Conservation (phyloP, 2,329 filamentous ascomycete genomes). For the Beauveria sp. region DNA sequence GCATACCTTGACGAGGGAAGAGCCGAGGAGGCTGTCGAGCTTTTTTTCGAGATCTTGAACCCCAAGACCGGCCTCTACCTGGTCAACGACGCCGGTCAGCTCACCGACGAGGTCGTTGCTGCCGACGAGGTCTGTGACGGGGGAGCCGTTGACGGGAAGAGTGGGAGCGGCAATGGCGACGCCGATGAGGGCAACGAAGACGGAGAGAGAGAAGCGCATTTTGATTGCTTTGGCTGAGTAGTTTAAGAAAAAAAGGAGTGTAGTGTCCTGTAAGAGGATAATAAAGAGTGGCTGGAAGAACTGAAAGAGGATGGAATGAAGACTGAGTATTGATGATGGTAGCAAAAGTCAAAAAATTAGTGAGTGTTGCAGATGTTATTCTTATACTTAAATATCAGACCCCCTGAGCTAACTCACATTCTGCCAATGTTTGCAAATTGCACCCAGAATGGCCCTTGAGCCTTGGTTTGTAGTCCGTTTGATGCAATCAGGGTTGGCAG, state of each 20-base stretch:
- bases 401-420: too few relatives aligned
- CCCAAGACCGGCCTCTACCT: constrained; percentile 14
- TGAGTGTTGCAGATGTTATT: not conserved
- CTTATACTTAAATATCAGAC: not conserved
- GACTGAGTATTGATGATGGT: not conserved
- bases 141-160: not conserved
- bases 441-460: not conserved
- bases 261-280: constrained; percentile 10
- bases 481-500: not conserved
- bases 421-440: not conserved
- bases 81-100: constrained; percentile 12
- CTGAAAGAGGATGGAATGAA: not conserved
- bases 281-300: constrained; percentile 8
- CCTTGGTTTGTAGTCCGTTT: not conserved
- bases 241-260: not conserved
- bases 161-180: constrained; percentile 12
- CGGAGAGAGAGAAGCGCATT: constrained; percentile 17
- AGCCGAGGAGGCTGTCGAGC: constrained; percentile 16
- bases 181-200: constrained; percentile 14
- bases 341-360: not conserved
- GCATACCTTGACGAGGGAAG: constrained; percentile 13
- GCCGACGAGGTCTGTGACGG: constrained; percentile 9
- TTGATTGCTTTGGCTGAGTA: constrained; percentile 4
- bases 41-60: constrained; percentile 15
- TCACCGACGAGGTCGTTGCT: constrained; percentile 10